Percentiles rank a stretch among this genome's conserved stretches.
Conservation (phyloP, 768 basidiomycete genomes). For the Grammothele lineata region DNA sequence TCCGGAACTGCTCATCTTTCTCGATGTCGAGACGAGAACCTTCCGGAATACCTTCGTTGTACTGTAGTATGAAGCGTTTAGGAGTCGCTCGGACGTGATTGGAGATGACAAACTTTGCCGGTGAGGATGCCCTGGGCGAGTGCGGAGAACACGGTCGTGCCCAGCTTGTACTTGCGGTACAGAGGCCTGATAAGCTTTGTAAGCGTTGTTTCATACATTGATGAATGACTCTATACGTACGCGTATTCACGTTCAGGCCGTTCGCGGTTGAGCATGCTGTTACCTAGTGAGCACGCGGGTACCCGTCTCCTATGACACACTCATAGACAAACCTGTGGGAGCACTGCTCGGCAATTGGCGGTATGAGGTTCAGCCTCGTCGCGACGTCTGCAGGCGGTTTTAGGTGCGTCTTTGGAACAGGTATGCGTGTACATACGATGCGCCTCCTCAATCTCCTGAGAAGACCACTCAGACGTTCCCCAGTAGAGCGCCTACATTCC, state of each 20-base stretch:
- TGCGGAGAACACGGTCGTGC: constrained; percentile 72
- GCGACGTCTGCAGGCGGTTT: constrained; percentile 49
- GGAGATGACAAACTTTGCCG: constrained; percentile 50
- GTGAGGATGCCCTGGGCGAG: constrained; percentile 71
- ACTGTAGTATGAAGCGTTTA: constrained; percentile 28
- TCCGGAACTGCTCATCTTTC: constrained; percentile 37
- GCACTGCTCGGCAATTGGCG: constrained; percentile 75
- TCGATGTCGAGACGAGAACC: constrained; percentile 68
- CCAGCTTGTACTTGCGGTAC: constrained; percentile 60
- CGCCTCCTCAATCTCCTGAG: constrained; percentile 29
- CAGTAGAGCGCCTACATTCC: constrained; percentile 59
- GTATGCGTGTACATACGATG: constrained; percentile 20
- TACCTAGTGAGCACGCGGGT: constrained; percentile 13
- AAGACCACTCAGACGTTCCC: constrained; percentile 78
- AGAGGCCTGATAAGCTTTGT: constrained; percentile 36
- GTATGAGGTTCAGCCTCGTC: constrained; percentile 56
- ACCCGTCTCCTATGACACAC: no score
- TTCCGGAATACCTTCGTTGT: constrained; percentile 72
- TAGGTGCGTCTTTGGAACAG: background rate
- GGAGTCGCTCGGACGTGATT: background rate
- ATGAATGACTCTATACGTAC: constrained; percentile 27
- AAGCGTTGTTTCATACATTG: background rate
- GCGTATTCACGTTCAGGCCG: constrained; percentile 77
- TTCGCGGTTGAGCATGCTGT: constrained; percentile 78
- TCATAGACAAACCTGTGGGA: constrained; percentile 55